Percentiles rank a stretch among this genome's conserved stretches.
phyloP scores from a whole-genome alignment of 768 basidiomycete genomes.

The Mycena venus region DNA sequence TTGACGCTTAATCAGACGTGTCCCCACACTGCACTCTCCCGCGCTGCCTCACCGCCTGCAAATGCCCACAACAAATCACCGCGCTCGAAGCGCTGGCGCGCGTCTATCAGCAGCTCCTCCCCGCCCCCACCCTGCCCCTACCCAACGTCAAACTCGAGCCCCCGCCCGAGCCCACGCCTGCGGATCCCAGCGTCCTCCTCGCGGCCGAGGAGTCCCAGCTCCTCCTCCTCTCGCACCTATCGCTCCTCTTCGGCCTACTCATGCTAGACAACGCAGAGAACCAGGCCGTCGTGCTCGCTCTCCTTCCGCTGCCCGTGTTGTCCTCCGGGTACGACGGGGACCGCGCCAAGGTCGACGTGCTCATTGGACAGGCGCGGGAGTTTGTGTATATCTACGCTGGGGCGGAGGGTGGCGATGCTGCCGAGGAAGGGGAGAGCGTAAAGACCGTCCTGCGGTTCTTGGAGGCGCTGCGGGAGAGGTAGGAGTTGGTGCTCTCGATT shows the following conservation, averaged over 20 bases:
- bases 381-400: constrained; percentile 62
- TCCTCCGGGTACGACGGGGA: constrained; percentile 24
- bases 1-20: not conserved
- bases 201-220: constrained; percentile 61
- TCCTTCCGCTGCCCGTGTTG: constrained; percentile 39
- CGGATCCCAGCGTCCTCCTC: constrained; percentile 35
- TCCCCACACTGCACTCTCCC: constrained; percentile 57
- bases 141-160: constrained; percentile 41
- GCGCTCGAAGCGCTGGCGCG: constrained; percentile 64
- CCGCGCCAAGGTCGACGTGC: constrained; percentile 45
- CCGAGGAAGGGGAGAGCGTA: constrained; percentile 56
- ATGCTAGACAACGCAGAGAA: constrained; percentile 57
- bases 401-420: constrained; percentile 35
- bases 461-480: constrained; percentile 53
- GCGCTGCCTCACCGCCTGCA: constrained; percentile 67
- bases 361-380: constrained; percentile 60
- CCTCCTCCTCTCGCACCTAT: constrained; percentile 79
- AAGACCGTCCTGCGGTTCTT: constrained; percentile 68
- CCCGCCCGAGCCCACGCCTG: constrained; percentile 39
- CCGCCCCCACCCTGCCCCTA: constrained; percentile 1
- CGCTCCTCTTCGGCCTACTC: constrained; percentile 77
- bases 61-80: constrained; percentile 59
- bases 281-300: constrained; percentile 48
- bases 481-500: not conserved
- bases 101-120: constrained; percentile 60